Evolutionary conservation across 441 rosid genomes (phyloP), one percentile per base, ranked within the genome.

Genomic region (Gossypium davidsonii): DNA sequence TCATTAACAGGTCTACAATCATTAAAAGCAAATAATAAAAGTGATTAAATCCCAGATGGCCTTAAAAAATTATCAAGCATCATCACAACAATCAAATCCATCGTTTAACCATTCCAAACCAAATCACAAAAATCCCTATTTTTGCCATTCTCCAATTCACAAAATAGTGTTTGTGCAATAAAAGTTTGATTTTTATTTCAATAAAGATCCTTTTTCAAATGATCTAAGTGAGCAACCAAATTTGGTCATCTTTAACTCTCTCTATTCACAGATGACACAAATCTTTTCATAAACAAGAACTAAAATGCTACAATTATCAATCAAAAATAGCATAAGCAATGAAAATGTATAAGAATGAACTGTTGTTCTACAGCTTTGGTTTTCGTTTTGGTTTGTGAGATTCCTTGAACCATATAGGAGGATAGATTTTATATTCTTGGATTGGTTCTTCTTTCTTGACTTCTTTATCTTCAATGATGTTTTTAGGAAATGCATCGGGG

Each of bases 351-450:
- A 31, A 55, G 15, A n/a, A 28, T 60, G 46, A 20, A 52, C 55
- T 10, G 10, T 18, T 67, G 25, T 31, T 68, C 76, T 81, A 89
- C 65, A 94, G 92, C 79, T 86, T 88, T 69, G 96, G 82, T 56
- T 87, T 82, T 53, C 93, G 82, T 56, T 87, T 82, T 53, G 77
- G 78, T 61, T 67, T 79, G 67, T 52, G 76, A 68, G 92, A 76
- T 34, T 86, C 88, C 58, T 44, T 73, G n/a, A 90, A 85, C 97
- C 94, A 94, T 12, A 70, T 18, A 49, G 96, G 98, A n/a, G 97
- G 96, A 73, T 75, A 72, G 73, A 91, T 87, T 74, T 51, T 78
- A 83, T 84, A 88, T 7, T 85, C 91, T 75, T 78, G 85, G 67
- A 81, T 74, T n/a, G 80, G 62, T 69, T 79, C 88, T 34, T 82